phyloP scores from a whole-genome alignment of 2,329 filamentous ascomycete species.

The Chalara sp. region DNA sequence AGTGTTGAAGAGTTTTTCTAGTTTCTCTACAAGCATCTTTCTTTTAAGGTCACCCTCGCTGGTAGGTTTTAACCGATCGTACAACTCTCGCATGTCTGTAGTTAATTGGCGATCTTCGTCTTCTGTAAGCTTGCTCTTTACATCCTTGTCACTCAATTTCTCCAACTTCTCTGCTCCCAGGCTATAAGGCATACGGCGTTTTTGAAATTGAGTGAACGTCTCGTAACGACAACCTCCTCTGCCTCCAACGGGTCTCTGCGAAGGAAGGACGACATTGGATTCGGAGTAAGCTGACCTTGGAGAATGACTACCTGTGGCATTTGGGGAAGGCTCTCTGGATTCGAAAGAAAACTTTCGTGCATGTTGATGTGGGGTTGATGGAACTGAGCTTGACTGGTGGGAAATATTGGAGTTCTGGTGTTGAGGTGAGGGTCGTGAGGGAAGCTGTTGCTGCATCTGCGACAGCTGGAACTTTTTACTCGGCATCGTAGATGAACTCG shows the following conservation, averaged over 20 bases:
- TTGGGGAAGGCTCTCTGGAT: slow-evolving; percentile 77
- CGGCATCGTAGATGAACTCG: slow-evolving; percentile 31
- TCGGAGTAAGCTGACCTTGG: slow-evolving; percentile 88
- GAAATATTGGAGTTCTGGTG: slow-evolving; percentile 42
- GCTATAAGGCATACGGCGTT: slow-evolving; percentile 86
- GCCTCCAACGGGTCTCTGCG: slow-evolving; percentile 57
- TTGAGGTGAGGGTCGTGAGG: slow-evolving; percentile 28
- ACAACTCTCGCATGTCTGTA: slow-evolving; percentile 78
- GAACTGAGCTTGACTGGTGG: slow-evolving; percentile 80
- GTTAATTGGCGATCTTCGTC: slow-evolving; percentile 71
- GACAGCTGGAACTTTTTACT: slow-evolving; percentile 25
- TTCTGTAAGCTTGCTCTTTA: slow-evolving; percentile 63
- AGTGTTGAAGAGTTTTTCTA: slow-evolving; percentile 80
- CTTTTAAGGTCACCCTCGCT: slow-evolving; percentile 71
- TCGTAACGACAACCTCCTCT: slow-evolving; percentile 75
- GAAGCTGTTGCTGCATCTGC: slow-evolving; percentile 22
- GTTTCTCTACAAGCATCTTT: slow-evolving; percentile 71
- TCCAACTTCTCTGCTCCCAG: slow-evolving; percentile 75
- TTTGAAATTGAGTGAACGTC: slow-evolving; percentile 72
- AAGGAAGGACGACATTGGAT: slow-evolving; percentile 67
- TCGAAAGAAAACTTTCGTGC: slow-evolving; percentile 75
- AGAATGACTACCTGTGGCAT: slow-evolving; percentile 69
- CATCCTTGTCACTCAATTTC: slow-evolving; percentile 62
- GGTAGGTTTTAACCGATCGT: slow-evolving; percentile 77
- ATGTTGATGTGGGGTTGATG: slow-evolving; percentile 87